Evolutionary conservation across 176 grass and related monocot species (phyloP), one percentile per base, ranked within the genome.

Genomic region (Oryza longistaminata): DNA sequence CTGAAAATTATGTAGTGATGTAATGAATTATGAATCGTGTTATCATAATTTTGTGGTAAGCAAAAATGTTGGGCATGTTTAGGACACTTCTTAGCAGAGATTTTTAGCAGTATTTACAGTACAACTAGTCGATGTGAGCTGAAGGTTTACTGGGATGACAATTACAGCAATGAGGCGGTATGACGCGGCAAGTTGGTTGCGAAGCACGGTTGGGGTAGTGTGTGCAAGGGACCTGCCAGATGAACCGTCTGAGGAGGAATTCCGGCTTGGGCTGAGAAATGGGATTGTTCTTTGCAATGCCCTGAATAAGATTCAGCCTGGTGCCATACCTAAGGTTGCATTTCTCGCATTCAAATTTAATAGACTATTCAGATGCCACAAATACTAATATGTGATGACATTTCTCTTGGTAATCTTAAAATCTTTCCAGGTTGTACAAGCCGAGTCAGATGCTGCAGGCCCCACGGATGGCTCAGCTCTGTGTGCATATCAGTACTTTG

Each of bases 241-340:
- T 65, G 87, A 93, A 70, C 96, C 96, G 5, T 90, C 96, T 3
- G 93, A 98, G 83, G 91, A 95, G 85, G 96, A 95, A 77, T 93
- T 98, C 78, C 88, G 85, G 55, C 88, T 85, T 35, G 91, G 88
- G 3, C 61, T 98, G 64, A 91, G 91, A 73, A 98, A 93, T 44
- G 96, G 96, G 16, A 95, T 98, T 74, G 76, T 92, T 80, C 93
- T 98, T 70, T 98, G 96, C 91, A 93, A 92, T 83, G 96, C 91
- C 66, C 83, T 98, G 49, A 98, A 95, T 50, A 98, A 93, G 61
- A 61, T 95, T 62, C 74, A 93, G 42, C 89, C 89, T 14, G 89
- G 81, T 14, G 71, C 85, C 80, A 86, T 98, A 68, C 81, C 90
- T 33, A 95, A 98, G 93, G 95, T 97, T 89, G 49, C 43, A 73